These are phyloP conservation scores for Aspergillus coremiiformis DNA, from an alignment of 495 filamentous ascomycete genomes.

Conservation along the genomic window DNA sequence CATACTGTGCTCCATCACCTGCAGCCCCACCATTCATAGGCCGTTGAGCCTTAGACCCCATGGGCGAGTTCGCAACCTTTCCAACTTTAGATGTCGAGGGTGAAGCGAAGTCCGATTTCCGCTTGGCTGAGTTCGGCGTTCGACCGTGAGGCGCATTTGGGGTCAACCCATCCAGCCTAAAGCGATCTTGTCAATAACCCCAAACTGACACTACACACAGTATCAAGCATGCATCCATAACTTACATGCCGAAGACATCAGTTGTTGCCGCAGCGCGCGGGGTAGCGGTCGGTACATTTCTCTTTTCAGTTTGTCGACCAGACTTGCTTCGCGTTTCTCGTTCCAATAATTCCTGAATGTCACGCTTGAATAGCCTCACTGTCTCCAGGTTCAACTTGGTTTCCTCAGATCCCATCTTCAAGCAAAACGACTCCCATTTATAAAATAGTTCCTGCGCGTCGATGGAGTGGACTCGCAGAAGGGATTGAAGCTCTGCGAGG, in stretches of 20 bases:
- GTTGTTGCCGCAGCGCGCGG: slow-evolving; percentile 52
- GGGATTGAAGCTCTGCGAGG: slow-evolving; percentile 69
- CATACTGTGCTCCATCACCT: slow-evolving; percentile 28
- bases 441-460: slow-evolving; percentile 77
- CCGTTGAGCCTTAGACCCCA: slow-evolving; percentile 19
- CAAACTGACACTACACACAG: background rate
- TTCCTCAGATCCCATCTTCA: slow-evolving; percentile 80
- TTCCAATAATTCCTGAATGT: slow-evolving; percentile 77
- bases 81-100: slow-evolving; percentile 46
- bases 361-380: slow-evolving; percentile 70
- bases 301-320: slow-evolving; percentile 55
- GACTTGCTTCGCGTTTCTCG: slow-evolving; percentile 57
- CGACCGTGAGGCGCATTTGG: slow-evolving; percentile 58
- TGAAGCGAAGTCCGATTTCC: slow-evolving; percentile 54
- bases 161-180: slow-evolving; percentile 69
- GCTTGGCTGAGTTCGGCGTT: slow-evolving; percentile 46
- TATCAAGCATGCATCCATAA: background rate
- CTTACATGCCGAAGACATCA: slow-evolving; percentile 83
- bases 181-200: background rate
- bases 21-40: slow-evolving; percentile 15
- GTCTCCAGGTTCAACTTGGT: slow-evolving; percentile 61
- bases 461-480: slow-evolving; percentile 72
- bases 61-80: slow-evolving; percentile 35
- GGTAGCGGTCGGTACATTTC: slow-evolving; percentile 48
- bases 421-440: slow-evolving; percentile 96